Percentiles rank a stretch among this genome's conserved stretches.
phyloP scores from a whole-genome alignment of 176 grass and related monocot genomes.

The Secale cereale region DNA sequence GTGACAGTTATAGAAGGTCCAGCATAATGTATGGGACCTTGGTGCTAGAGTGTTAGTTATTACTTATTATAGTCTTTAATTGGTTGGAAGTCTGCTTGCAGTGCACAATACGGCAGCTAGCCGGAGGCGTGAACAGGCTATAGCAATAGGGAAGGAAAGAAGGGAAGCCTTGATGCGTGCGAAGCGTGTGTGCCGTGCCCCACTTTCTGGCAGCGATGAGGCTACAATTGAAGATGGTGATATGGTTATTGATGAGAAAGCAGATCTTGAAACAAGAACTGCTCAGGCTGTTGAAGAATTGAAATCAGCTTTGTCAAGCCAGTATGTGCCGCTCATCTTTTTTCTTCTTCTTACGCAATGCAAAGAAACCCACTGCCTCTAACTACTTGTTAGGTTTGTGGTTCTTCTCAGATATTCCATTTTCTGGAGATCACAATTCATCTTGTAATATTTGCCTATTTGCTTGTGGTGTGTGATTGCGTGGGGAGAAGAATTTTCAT shows the following conservation, averaged over 20 bases:
- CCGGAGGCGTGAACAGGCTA: constrained; percentile 67
- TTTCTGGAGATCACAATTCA: constrained; percentile 1
- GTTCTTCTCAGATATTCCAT: not conserved
- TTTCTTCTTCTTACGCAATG: not conserved
- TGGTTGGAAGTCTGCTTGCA: constrained; percentile 45
- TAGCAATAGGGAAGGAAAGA: constrained; percentile 89
- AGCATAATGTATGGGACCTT: not conserved
- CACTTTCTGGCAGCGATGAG: constrained; percentile 52
- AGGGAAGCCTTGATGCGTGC: constrained; percentile 92
- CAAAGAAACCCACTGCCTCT: not conserved
- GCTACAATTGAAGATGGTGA: constrained; percentile 55
- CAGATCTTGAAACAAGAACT: constrained; percentile 55
- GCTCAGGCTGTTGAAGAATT: constrained; percentile 73
- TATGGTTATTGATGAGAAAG: constrained; percentile 77
- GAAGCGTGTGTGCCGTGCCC: constrained; percentile 80
- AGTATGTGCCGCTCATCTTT: constrained; percentile 44
- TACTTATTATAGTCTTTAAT: constrained; percentile 9
- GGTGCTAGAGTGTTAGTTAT: constrained; percentile 1
- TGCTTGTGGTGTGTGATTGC: not conserved
- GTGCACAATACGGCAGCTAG: constrained; percentile 56
- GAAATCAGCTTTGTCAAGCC: constrained; percentile 61
- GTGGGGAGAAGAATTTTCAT: not conserved
- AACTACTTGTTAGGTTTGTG: not conserved
- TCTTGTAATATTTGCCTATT: constrained; percentile 18
- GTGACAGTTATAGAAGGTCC: not conserved